Evolutionary conservation across 2,329 filamentous ascomycete genomes (phyloP).

Genomic region (Cladosporium austrohemisphaericum): DNA sequence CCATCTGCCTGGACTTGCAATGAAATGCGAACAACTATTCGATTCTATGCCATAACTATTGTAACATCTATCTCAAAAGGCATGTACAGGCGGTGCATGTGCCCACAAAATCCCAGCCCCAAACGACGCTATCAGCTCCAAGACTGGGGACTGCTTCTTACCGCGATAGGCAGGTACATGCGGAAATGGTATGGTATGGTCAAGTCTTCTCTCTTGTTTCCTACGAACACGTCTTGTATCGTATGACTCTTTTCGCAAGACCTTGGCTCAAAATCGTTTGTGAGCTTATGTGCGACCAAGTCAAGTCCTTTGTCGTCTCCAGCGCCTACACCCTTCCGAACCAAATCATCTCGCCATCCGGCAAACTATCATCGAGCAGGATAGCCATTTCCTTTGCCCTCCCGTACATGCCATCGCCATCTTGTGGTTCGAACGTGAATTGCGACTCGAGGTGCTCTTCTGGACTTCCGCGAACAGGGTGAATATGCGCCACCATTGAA

Average conservation of each 20-base stretch:
- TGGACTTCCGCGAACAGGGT: not conserved
- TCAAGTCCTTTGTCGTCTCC: not conserved
- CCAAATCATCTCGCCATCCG: not conserved
- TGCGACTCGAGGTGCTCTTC: not conserved
- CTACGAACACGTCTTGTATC: too few relatives aligned
- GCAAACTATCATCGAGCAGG: not conserved
- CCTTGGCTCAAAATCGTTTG: too few relatives aligned
- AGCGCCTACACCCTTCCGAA: not conserved
- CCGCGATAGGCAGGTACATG: not conserved
- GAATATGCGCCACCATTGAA: not conserved
- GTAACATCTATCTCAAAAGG: conserved; percentile 4
- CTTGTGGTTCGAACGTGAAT: not conserved
- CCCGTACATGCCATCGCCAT: not conserved
- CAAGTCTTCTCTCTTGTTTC: too few relatives aligned
- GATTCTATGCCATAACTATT: conserved; percentile 7
- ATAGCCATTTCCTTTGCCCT: not conserved
- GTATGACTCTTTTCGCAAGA: too few relatives aligned
- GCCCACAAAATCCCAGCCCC: not conserved
- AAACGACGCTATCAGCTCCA: conserved; percentile 9
- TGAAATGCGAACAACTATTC: not conserved
- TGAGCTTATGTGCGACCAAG: not conserved
- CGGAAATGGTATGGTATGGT: too few relatives aligned
- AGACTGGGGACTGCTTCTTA: not conserved
- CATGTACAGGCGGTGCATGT: conserved; percentile 7
- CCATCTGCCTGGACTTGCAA: too few relatives aligned